Base-by-base conservation (phyloP, 225 moss, liverwort and hornwort species). In the Polytrichum formosum region DNA sequence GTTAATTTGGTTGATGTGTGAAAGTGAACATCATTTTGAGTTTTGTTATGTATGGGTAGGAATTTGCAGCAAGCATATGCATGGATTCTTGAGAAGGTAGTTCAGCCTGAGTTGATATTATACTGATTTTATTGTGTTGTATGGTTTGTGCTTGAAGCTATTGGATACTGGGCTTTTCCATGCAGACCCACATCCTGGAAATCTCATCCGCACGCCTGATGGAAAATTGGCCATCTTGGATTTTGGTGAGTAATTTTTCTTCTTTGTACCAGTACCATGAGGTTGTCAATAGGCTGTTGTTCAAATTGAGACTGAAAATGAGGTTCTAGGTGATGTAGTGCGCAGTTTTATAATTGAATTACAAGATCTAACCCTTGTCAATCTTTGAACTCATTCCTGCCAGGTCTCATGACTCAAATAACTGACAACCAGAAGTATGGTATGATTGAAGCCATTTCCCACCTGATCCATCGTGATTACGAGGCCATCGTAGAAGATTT, bases 171-270 rank as follows among this genome's bases (percentile, higher is more conserved):
- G 98, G 54, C 91, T 87, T 64, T 98, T 98, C 72, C 98, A 98
- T 72, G 98, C 98, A 29, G 98, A 98, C 56, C 98, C 98, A 20
- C 98, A 98, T 85, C 98, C 98, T 71, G 98, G 98, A 56, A 98
- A 98, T 72, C 88, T 98, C 28, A 94, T 98, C 55, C 94, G 98
- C 28, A 98, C 98, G 72, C 94, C 94, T 5, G 94, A 98, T 37
- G 98, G 98, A 69, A 94, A 91, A 77, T 68, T 98, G 71, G 88
- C 88, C 18, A 92, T 98, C 74, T 86, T 98, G 65, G 98, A 98
- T 69, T 98, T 98, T 60, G 98, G 96, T 95, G 82, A 20, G 63
- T 67, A 27, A 69, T 18, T 63, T 22, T 31, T 46, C 55, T 74
- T 69, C 46, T 56, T 56, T n/a, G 58, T 58, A 20, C 4, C 16